Conservation (phyloP, 2,329 filamentous ascomycete genomes). For the Colletotrichum chrysophilum region DNA sequence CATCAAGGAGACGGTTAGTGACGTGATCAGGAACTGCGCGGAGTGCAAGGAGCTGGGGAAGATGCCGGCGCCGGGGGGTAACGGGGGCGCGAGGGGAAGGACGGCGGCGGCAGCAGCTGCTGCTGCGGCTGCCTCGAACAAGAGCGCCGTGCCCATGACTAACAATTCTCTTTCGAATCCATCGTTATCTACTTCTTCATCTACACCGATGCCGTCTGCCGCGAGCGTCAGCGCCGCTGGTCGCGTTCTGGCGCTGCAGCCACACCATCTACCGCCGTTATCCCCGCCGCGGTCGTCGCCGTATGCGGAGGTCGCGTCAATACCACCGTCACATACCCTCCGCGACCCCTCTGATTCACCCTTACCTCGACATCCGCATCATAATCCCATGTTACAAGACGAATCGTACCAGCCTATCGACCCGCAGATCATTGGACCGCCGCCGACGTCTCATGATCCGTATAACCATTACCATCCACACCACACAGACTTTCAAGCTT, state of each 20-base stretch:
- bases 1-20: slow-evolving; percentile 96
- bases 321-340: slow-evolving; percentile 42
- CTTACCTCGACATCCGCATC: slow-evolving; percentile 32
- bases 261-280: slow-evolving; percentile 28
- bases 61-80: slow-evolving; percentile 35
- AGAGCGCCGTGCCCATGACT: neutral
- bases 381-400: slow-evolving; percentile 39
- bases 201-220: slow-evolving; percentile 12
- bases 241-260: slow-evolving; percentile 22
- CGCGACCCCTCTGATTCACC: slow-evolving; percentile 30
- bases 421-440: slow-evolving; percentile 61
- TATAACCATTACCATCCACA: slow-evolving; percentile 43
- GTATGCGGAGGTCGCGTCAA: slow-evolving; percentile 54
- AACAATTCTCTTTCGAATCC: neutral
- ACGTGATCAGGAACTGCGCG: slow-evolving; percentile 89
- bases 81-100: slow-evolving; percentile 1
- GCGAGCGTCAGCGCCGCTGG: slow-evolving; percentile 7
- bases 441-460: slow-evolving; percentile 32
- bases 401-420: slow-evolving; percentile 59
- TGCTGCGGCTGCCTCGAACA: neutral
- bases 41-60: slow-evolving; percentile 86
- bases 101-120: neutral
- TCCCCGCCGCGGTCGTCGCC: slow-evolving; percentile 33
- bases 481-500: slow-evolving; percentile 56
- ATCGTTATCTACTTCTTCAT: neutral